Evolutionary conservation across 257 asterid species (phyloP).

Genomic region (Petrea volubilis): DNA sequence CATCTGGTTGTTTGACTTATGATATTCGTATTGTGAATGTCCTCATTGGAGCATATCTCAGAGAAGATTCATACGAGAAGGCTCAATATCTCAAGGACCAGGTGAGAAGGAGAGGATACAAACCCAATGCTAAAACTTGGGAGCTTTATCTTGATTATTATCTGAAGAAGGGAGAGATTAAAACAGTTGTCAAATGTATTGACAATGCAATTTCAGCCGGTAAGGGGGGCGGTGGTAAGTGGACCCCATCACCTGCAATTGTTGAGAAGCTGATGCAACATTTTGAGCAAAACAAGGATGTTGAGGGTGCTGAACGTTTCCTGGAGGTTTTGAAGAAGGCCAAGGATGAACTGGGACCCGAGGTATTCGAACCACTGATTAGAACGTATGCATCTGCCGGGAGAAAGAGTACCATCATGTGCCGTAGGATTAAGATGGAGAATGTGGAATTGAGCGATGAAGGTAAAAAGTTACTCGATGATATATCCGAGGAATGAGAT

Average conservation of each 20-base stretch:
- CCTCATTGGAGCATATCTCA: constrained; percentile 75
- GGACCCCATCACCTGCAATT: constrained; percentile 52
- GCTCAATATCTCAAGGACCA: constrained; percentile 65
- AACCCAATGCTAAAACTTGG: constrained; percentile 87
- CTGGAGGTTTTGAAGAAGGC: constrained; percentile 57
- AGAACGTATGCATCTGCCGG: constrained; percentile 78
- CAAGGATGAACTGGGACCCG: constrained; percentile 43
- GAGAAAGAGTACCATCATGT: constrained; percentile 59
- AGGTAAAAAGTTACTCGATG: constrained; percentile 62
- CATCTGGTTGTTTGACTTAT: constrained; percentile 46
- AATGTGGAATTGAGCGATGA: constrained; percentile 72
- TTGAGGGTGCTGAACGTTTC: constrained; percentile 70
- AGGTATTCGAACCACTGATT: constrained; percentile 64
- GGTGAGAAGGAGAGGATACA: constrained; percentile 61
- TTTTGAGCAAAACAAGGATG: constrained; percentile 70
- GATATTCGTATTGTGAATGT: constrained; percentile 80
- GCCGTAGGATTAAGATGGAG: constrained; percentile 84
- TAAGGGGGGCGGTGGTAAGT: constrained; percentile 64
- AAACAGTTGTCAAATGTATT: constrained; percentile 58
- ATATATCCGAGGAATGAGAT: constrained; percentile 52
- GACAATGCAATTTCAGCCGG: constrained; percentile 61
- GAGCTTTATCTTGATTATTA: constrained; percentile 75
- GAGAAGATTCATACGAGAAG: constrained; percentile 54
- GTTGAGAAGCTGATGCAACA: constrained; percentile 56
- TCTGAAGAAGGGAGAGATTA: constrained; percentile 55